A percentile compares a stretch with the other conserved stretches of the same genome.
phyloP scores from a whole-genome alignment of 1,284 basidiomycete species.

The Ustilago tritici region DNA sequence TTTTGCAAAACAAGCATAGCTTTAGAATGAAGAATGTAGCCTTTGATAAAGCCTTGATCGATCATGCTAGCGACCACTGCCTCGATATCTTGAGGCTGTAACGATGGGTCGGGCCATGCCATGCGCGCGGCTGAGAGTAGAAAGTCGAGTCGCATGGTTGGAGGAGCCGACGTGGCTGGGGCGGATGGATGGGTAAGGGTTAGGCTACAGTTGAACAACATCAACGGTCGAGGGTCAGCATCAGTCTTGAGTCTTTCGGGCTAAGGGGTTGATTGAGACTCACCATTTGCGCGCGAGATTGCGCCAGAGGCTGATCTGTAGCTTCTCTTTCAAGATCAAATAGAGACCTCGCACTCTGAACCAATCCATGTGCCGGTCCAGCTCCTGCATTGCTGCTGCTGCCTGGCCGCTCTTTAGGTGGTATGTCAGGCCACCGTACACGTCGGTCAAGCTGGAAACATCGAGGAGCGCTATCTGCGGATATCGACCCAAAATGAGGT shows the following conservation, averaged over 20 bases:
- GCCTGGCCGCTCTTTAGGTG: slow-evolving; percentile 67
- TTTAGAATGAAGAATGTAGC: slow-evolving; percentile 70
- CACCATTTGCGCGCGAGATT: slow-evolving; percentile 69
- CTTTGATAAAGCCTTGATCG: slow-evolving; percentile 71
- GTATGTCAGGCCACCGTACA: slow-evolving; percentile 56
- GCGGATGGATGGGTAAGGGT: slow-evolving; percentile 18
- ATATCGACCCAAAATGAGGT: slow-evolving; percentile 70
- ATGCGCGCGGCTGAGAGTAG: slow-evolving; percentile 65
- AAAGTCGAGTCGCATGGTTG: slow-evolving; percentile 62
- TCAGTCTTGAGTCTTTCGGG: slow-evolving; percentile 7
- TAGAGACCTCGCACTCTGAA: slow-evolving; percentile 69
- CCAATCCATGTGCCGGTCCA: slow-evolving; percentile 68
- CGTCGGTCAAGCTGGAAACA: slow-evolving; percentile 57
- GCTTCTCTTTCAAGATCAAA: slow-evolving; percentile 70
- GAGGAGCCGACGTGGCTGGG: slow-evolving; percentile 58
- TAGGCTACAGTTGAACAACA: slow-evolving; percentile 1
- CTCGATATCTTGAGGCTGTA: slow-evolving; percentile 70
- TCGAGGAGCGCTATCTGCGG: slow-evolving; percentile 63
- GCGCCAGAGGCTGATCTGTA: slow-evolving; percentile 71
- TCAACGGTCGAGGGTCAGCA: background rate
- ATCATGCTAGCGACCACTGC: slow-evolving; percentile 70
- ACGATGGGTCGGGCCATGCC: slow-evolving; percentile 64
- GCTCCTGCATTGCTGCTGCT: slow-evolving; percentile 48
- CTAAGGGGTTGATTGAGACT: slow-evolving; percentile 17
- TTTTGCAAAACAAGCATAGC: slow-evolving; percentile 70